Conservation (phyloP, 2,329 filamentous ascomycete genomes). For the Ceratocystis variospora region DNA sequence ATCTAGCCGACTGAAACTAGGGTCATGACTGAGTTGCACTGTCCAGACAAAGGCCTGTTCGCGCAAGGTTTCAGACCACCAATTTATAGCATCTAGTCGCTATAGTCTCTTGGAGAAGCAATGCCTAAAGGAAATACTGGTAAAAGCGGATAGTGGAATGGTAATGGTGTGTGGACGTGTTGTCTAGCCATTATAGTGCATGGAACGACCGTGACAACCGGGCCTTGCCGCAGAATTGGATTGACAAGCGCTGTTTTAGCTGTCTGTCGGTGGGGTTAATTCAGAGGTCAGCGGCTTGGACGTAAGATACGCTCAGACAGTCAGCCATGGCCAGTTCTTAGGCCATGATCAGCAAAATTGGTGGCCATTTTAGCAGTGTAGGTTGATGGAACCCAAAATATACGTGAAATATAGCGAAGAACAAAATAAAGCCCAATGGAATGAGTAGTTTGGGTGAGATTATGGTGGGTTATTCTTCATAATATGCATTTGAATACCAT, state of each 20-base stretch:
- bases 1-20: neutral
- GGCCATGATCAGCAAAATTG: neutral
- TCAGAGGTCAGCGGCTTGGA: neutral
- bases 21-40: neutral
- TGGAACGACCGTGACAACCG: neutral
- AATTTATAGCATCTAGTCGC: neutral
- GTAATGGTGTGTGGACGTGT: neutral
- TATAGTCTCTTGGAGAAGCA: neutral
- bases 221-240: neutral
- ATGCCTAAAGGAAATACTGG: neutral
- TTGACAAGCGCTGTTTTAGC: neutral
- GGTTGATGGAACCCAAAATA: neutral
- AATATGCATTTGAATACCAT: neutral
- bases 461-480: neutral
- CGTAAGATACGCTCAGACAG: neutral
- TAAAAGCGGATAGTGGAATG: neutral
- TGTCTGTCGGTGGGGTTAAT: neutral
- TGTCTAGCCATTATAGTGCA: neutral
- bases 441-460: neutral
- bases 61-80: neutral
- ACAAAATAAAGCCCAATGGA: neutral
- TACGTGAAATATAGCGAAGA: neutral
- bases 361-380: neutral
- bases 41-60: neutral
- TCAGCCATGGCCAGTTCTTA: neutral